Conservation (phyloP, 106 monocot genomes). For the Vanilla planifolia region DNA sequence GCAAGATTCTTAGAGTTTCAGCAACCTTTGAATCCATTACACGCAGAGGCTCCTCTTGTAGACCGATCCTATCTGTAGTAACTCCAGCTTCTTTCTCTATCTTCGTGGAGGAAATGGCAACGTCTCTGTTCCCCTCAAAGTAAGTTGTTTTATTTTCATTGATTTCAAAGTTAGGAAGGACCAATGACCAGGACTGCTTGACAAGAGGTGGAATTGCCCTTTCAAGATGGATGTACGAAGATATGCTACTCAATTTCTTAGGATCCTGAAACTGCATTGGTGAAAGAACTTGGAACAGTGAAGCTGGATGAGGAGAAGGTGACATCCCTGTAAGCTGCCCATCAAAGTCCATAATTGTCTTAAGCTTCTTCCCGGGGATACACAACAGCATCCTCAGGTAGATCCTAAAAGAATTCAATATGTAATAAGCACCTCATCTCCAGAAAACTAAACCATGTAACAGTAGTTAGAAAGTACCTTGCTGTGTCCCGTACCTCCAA, state of each 20-base stretch:
- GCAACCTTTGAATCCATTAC: conserved; percentile 68
- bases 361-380: conserved; percentile 88
- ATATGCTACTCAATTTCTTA: conserved; percentile 34
- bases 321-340: conserved; percentile 49
- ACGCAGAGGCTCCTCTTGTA: conserved; percentile 39
- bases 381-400: conserved; percentile 81
- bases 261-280: conserved; percentile 28
- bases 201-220: conserved; percentile 56
- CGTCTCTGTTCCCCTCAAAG: conserved; percentile 27
- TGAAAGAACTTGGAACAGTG: conserved; percentile 58
- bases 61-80: conserved; percentile 17
- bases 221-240: conserved; percentile 65
- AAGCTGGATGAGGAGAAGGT: conserved; percentile 44
- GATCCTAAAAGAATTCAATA: conserved; percentile 32
- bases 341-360: conserved; percentile 40
- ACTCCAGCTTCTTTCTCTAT: conserved; percentile 15
- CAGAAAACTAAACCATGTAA: not conserved
- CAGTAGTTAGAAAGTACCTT: conserved; percentile 34
- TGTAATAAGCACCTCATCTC: not conserved
- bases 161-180: conserved; percentile 38
- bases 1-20: conserved; percentile 45
- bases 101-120: conserved; percentile 11
- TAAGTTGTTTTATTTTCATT: conserved; percentile 17
- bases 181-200: conserved; percentile 79
- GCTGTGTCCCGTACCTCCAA: conserved; percentile 93